These are phyloP conservation scores for Cylindrodendrum hubeiense DNA, from an alignment of 2,329 filamentous ascomycete species.

Conservation along the genomic window DNA sequence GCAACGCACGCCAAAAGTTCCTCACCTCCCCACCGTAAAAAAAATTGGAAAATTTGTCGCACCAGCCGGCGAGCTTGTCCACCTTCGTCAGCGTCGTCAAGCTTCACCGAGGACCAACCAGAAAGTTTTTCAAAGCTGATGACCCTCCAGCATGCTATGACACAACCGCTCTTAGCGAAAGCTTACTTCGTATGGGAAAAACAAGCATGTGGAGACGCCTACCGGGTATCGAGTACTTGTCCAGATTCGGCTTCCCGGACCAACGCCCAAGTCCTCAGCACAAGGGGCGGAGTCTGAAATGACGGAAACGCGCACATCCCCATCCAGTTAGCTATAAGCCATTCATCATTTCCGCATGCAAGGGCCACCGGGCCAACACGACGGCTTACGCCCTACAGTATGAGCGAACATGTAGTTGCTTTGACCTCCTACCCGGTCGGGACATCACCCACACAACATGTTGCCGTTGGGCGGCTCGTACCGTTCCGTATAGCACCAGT, in stretches of 20 bases:
- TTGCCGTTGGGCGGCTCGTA: constrained; percentile 28
- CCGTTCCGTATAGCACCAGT: constrained; percentile 36
- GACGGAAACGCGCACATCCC: not conserved
- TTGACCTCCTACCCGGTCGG: constrained; percentile 18
- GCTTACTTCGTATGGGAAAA: not conserved
- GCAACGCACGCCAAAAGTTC: not conserved
- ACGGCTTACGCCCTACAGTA: constrained; percentile 9
- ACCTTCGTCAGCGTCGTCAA: constrained; percentile 28
- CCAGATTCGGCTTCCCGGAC: constrained; percentile 16
- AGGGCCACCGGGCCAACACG: not conserved
- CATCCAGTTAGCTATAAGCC: constrained; percentile 10
- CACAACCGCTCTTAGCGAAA: constrained; percentile 24
- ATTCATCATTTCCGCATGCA: constrained; percentile 28
- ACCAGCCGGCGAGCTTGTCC: constrained; percentile 21
- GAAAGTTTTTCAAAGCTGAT: constrained; percentile 22
- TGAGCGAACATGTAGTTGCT: constrained; percentile 27
- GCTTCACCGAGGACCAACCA: constrained; percentile 12
- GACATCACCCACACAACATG: constrained; percentile 34
- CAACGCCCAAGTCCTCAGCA: constrained; percentile 1
- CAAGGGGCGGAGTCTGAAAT: not conserved
- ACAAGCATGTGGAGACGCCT: not conserved
- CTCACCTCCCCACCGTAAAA: constrained; percentile 18
- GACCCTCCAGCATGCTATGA: constrained; percentile 6
- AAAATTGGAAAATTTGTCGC: too few relatives aligned
- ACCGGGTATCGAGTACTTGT: constrained; percentile 7